Evolutionary conservation across 345 rosid species (phyloP).

Genomic region (Noccaea caerulescens): DNA sequence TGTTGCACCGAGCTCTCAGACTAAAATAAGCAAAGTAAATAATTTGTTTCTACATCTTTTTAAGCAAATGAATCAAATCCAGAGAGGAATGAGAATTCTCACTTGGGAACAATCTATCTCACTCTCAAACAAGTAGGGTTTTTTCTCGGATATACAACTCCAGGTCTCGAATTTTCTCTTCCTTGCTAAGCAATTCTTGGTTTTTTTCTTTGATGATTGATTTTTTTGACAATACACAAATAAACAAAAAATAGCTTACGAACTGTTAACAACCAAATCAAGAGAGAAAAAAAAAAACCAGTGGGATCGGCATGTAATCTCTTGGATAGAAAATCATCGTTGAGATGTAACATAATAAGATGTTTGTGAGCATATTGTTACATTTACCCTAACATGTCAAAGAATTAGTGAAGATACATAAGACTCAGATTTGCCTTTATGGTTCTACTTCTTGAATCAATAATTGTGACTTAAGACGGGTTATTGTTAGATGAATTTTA

Average conservation of each 20-base stretch:
- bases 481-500: no score
- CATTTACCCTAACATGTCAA: no score
- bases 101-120: slow-evolving; percentile 49
- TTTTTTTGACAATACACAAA: slow-evolving; percentile 32
- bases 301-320: no score
- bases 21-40: slow-evolving; percentile 17
- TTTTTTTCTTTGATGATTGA: slow-evolving; percentile 43
- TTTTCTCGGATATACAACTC: slow-evolving; percentile 48
- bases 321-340: no score
- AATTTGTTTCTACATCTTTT: neutral
- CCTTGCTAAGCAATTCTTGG: slow-evolving; percentile 40
- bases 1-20: slow-evolving; percentile 33
- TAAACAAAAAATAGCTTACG: neutral
- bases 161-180: slow-evolving; percentile 42
- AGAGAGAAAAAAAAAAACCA: neutral
- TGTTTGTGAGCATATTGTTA: no score
- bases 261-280: slow-evolving; percentile 20
- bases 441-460: no score
- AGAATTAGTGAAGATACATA: no score
- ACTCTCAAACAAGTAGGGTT: slow-evolving; percentile 39
- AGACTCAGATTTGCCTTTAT: no score
- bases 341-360: no score
- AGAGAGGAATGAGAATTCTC: slow-evolving; percentile 25
- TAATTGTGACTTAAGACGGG: no score
- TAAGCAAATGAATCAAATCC: slow-evolving; percentile 11